phyloP scores from a whole-genome alignment of 116 monocot genomes.

The Cymodocea nodosa region DNA sequence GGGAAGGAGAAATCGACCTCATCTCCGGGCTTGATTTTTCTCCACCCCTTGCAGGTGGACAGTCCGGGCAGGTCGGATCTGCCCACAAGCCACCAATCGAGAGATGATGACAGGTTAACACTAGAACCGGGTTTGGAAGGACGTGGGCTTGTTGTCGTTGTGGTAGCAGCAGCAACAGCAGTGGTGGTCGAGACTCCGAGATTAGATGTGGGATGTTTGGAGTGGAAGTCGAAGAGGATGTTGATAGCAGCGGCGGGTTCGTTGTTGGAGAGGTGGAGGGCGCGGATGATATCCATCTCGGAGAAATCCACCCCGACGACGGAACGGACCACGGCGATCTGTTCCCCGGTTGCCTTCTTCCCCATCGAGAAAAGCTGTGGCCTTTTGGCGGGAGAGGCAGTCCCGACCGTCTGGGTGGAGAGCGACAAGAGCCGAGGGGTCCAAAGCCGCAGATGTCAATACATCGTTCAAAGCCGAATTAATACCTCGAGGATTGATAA shows the following conservation, averaged over 20 bases:
- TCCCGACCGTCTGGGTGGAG: too few species aligned
- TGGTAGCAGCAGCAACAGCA: neutral
- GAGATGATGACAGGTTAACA: neutral
- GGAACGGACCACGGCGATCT: constrained; percentile 41
- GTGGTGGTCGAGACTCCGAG: neutral
- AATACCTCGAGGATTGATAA: too few species aligned
- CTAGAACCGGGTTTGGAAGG: neutral
- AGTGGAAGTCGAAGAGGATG: constrained; percentile 71
- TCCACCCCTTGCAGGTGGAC: constrained; percentile 86
- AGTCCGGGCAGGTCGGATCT: constrained; percentile 51
- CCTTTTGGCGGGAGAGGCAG: too few species aligned
- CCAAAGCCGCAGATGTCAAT: too few species aligned
- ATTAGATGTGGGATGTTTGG: constrained; percentile 1
- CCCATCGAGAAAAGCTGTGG: constrained; percentile 21
- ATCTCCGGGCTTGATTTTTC: constrained; percentile 41
- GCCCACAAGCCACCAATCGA: constrained; percentile 74
- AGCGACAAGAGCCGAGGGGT: too few species aligned
- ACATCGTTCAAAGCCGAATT: too few species aligned
- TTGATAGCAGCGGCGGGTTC: constrained; percentile 84
- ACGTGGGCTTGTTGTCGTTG: neutral
- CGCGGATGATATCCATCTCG: constrained; percentile 85
- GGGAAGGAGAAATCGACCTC: constrained; percentile 64
- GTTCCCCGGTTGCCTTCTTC: constrained; percentile 46
- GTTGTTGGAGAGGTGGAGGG: constrained; percentile 87
- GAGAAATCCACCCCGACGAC: constrained; percentile 49